These are phyloP conservation scores for Alternaria sp. DNA, from an alignment of 2,329 filamentous ascomycete species.

Conservation along the genomic window DNA sequence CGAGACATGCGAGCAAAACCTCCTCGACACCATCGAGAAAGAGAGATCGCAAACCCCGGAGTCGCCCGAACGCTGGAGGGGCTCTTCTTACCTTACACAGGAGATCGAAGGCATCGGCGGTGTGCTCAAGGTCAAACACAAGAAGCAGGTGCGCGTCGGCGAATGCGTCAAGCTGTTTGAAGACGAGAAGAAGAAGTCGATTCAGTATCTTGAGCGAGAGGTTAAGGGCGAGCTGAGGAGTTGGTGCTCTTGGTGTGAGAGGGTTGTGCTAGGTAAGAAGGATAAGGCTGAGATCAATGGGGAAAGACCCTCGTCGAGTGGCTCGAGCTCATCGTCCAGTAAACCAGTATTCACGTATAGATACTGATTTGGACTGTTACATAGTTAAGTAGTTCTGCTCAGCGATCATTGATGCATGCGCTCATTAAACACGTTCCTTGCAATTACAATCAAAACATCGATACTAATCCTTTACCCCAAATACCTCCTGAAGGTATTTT, in stretches of 20 bases:
- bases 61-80: constrained; percentile 57
- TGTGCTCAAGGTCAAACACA: constrained; percentile 84
- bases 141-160: constrained; percentile 80
- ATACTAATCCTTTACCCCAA: neutral
- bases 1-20: constrained; percentile 80
- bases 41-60: constrained; percentile 49
- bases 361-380: neutral
- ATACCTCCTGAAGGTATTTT: neutral
- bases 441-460: too few species aligned
- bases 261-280: constrained; percentile 69
- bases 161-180: constrained; percentile 86
- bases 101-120: constrained; percentile 93
- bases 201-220: constrained; percentile 73
- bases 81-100: constrained; percentile 78
- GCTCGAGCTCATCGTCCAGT: constrained; percentile 23
- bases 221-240: constrained; percentile 71
- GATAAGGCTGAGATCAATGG: constrained; percentile 45
- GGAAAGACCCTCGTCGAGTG: constrained; percentile 18
- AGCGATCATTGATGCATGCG: neutral
- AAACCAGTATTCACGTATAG: constrained; percentile 5
- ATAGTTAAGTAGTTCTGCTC: neutral
- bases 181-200: constrained; percentile 55
- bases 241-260: constrained; percentile 92
- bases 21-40: constrained; percentile 63
- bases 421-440: too few species aligned